Conservation (phyloP, 2,329 filamentous ascomycete species). For the Plenodomus tracheiphilus region DNA sequence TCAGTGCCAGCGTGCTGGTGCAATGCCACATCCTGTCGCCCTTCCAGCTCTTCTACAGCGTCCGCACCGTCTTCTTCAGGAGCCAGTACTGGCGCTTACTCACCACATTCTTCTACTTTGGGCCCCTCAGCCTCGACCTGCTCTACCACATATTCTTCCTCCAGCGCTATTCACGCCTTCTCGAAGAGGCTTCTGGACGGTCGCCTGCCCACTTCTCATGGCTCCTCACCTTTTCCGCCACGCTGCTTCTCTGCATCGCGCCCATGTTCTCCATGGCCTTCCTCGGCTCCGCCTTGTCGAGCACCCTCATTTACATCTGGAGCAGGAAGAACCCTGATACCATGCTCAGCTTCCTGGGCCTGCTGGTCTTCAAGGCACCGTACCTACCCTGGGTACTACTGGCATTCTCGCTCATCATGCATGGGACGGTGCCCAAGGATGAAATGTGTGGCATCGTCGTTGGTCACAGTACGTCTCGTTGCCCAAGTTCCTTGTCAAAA, state of each 20-base stretch:
- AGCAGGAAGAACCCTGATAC: conserved; percentile 92
- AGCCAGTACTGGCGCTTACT: conserved; percentile 97
- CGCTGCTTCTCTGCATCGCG: conserved; percentile 77
- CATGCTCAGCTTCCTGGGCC: conserved; percentile 78
- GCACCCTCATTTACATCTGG: conserved; percentile 97
- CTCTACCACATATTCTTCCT: conserved; percentile 99
- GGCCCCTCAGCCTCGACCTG: conserved; percentile 88
- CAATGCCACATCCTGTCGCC: conserved; percentile 92
- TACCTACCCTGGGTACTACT: conserved; percentile 97
- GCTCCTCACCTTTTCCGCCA: conserved; percentile 84
- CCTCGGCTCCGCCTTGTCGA: conserved; percentile 89
- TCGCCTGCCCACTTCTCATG: conserved; percentile 94
- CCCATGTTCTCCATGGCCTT: conserved; percentile 91
- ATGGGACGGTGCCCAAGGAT: conserved; percentile 88
- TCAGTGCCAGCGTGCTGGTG: conserved; percentile 83
- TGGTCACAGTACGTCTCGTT: conserved; percentile 66
- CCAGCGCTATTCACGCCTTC: conserved; percentile 89
- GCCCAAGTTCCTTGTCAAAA: neutral
- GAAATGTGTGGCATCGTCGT: conserved; percentile 95
- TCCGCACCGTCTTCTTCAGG: conserved; percentile 86
- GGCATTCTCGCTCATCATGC: conserved; percentile 87
- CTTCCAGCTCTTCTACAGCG: conserved; percentile 97
- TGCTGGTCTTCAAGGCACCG: conserved; percentile 89
- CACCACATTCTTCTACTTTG: conserved; percentile 97
- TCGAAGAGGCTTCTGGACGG: conserved; percentile 91